These are phyloP conservation scores for Amanita muscaria DNA, from an alignment of 768 basidiomycete species.

Conservation along the genomic window DNA sequence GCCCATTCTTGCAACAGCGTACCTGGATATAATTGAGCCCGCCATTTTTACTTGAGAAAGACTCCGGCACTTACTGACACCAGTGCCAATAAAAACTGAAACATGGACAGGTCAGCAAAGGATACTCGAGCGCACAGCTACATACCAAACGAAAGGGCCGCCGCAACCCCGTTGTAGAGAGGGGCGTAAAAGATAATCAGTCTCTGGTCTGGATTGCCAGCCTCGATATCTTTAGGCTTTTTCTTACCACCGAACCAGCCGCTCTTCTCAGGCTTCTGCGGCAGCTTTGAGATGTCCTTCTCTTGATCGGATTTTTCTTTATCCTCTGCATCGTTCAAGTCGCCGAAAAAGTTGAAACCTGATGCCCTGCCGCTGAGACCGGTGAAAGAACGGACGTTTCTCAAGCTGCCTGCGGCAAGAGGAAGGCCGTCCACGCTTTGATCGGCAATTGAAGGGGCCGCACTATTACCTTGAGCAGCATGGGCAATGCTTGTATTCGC, in stretches of 20 bases:
- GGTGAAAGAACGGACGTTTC: background rate
- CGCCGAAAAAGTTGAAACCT: slow-evolving; percentile 6
- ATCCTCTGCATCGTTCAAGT: background rate
- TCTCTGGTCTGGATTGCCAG: background rate
- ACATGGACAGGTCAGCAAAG: slow-evolving; percentile 25
- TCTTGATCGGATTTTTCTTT: slow-evolving; percentile 1
- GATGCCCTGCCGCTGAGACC: slow-evolving; percentile 1
- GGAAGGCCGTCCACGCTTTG: background rate
- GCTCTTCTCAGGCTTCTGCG: background rate
- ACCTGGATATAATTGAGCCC: slow-evolving; percentile 13
- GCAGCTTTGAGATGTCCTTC: background rate
- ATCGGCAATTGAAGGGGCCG: slow-evolving; percentile 2
- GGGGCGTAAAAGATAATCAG: slow-evolving; percentile 49
- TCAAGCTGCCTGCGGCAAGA: slow-evolving; percentile 4
- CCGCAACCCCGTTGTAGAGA: slow-evolving; percentile 53
- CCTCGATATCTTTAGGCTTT: background rate
- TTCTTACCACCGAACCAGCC: slow-evolving; percentile 1
- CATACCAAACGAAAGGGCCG: slow-evolving; percentile 46
- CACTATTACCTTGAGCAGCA: slow-evolving; percentile 7
- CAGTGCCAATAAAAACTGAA: slow-evolving; percentile 57
- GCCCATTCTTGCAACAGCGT: slow-evolving; percentile 57
- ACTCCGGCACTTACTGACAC: slow-evolving; percentile 42
- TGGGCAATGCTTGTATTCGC: slow-evolving; percentile 9
- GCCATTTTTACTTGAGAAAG: too few species aligned
- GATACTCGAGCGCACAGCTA: slow-evolving; percentile 29